Evolutionary conservation across 2,329 filamentous ascomycete species (phyloP).

Genomic region (Emericellopsis cladophorae): DNA sequence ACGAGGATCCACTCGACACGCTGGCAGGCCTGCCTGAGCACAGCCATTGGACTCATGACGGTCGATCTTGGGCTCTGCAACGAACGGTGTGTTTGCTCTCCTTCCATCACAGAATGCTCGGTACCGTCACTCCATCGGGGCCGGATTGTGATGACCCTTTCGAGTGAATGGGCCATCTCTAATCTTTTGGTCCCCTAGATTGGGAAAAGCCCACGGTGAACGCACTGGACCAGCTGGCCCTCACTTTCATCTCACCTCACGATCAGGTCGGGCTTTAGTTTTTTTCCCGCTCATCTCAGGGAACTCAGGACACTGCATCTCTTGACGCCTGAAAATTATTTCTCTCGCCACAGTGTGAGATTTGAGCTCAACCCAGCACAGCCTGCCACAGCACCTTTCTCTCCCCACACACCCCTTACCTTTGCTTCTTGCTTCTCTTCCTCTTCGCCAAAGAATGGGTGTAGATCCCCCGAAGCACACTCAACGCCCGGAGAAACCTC

Average conservation of each 20-base stretch:
- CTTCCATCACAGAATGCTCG: background rate
- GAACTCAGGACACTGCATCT: background rate
- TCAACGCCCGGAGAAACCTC: background rate
- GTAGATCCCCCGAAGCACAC: background rate
- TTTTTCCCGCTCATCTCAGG: background rate
- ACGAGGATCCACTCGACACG: slow-evolving; percentile 23
- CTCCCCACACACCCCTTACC: background rate
- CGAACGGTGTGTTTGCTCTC: slow-evolving; percentile 20
- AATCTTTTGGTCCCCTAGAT: background rate
- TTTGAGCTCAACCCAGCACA: too few relatives aligned
- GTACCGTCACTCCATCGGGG: background rate
- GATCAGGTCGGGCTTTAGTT: background rate
- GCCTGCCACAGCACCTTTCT: too few relatives aligned
- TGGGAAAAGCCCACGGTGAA: background rate
- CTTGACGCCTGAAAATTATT: background rate
- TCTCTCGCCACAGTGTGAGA: background rate
- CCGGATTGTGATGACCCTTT: background rate
- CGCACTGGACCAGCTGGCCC: background rate
- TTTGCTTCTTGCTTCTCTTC: background rate
- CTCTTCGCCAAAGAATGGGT: background rate
- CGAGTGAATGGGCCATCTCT: background rate
- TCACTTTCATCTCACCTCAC: background rate
- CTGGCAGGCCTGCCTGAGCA: slow-evolving; percentile 22
- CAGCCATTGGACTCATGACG: slow-evolving; percentile 26
- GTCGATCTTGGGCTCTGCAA: slow-evolving; percentile 22